Base-by-base conservation (phyloP, 805 yeast genomes). In the Cyberlindnera xishuangbannaensis region DNA sequence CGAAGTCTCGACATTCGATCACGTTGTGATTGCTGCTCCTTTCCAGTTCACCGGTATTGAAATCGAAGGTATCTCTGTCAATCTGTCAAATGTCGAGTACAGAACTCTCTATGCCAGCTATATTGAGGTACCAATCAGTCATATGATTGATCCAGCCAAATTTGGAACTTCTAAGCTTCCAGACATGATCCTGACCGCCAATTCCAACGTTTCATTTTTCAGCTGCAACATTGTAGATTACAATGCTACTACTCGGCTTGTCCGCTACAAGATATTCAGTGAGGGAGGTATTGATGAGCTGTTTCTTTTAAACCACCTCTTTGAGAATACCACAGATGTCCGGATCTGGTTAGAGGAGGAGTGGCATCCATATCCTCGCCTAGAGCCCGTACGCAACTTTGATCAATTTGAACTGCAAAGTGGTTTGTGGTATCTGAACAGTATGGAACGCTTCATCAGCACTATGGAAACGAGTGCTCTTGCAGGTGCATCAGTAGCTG, bases 391-490 rank as follows among this genome's bases (percentile, higher is more conserved):
- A 1, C 24, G 21, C 5, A 22, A 43, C 4, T 59, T 62, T 29
- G 49, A 50, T 11, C 44, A 42, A 15, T 58, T 65, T 25, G 45
- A 53, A 18, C 30, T 65, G 4, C 58, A 44, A 6, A 44, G 40
- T 4, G 58, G 56, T 1, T 39, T 69, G 8, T 70, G 65, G 64
- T 68, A 67, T 36, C 44, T 67, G 39, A 67, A 65, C 39, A 53
- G 60, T 2, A 67, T 71, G 53, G 77, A 71, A 39, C 49, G 58
- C 7, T 62, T 71, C 27, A 58, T 68, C 32, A 65, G 72, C 35
- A 71, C 76, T 0, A 67, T 71, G 75, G 77, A 71, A 40, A 69
- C 77, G 0, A 55, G 66, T 11, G 66, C 73, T 1, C 44, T 71
- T 18, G 64, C 69, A 2, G 76, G 75, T 16, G 71, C 72, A 14